Conservation (phyloP, 192 early-diverging fungal species). For the Coemansia sp. region DNA sequence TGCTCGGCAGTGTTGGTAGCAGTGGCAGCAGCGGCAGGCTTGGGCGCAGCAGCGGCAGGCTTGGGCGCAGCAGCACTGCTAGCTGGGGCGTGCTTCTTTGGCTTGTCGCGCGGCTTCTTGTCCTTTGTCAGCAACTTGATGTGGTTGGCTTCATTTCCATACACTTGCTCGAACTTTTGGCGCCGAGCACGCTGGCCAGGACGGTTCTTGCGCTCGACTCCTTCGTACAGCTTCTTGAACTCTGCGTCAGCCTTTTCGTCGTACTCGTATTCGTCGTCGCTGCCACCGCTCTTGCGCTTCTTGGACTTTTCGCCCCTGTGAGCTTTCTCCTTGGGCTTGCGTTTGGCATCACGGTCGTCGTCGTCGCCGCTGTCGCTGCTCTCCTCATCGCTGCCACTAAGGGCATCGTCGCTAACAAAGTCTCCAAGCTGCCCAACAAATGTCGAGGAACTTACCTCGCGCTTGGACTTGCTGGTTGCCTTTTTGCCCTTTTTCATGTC, state of each 20-base stretch:
- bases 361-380: conserved; percentile 14
- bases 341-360: background rate
- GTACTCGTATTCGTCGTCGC: conserved; percentile 20
- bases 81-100: conserved; percentile 18
- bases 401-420: conserved; percentile 23
- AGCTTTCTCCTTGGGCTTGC: conserved; percentile 13
- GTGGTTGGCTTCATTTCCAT: conserved; percentile 60
- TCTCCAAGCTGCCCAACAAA: conserved; percentile 35
- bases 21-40: conserved; percentile 6
- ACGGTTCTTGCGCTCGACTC: conserved; percentile 50
- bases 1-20: conserved; percentile 6
- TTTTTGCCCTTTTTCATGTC: conserved; percentile 4
- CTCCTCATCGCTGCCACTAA: conserved; percentile 7
- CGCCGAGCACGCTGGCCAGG: conserved; percentile 58
- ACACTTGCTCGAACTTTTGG: conserved; percentile 49
- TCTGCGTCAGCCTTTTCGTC: conserved; percentile 41
- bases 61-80: conserved; percentile 4
- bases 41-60: conserved; percentile 7
- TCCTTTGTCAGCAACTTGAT: conserved; percentile 54
- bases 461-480: background rate
- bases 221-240: conserved; percentile 57
- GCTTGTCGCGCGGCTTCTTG: conserved; percentile 30
- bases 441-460: conserved; percentile 8
- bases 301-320: conserved; percentile 19
- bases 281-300: conserved; percentile 13